These are phyloP conservation scores for Glutinoglossum americanum DNA, from an alignment of 495 filamentous ascomycete genomes.

Conservation along the genomic window DNA sequence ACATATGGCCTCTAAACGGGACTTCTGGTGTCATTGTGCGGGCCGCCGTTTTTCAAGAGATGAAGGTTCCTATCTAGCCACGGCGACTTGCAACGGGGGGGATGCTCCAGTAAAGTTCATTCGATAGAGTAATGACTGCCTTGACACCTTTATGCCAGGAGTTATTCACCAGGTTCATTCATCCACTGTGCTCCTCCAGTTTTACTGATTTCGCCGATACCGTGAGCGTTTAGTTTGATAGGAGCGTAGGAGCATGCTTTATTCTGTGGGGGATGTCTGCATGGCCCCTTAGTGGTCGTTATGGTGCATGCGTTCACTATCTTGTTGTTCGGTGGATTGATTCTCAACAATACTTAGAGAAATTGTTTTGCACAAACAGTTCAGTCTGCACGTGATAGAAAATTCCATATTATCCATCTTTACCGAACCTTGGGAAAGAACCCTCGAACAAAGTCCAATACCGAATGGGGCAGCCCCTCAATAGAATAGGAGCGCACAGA, in stretches of 20 bases:
- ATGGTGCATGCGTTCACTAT: background rate
- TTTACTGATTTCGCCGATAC: background rate
- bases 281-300: background rate
- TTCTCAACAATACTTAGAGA: background rate
- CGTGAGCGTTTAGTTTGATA: background rate
- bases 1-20: slow-evolving; percentile 23
- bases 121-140: background rate
- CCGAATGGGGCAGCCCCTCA: slow-evolving; percentile 5
- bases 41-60: background rate
- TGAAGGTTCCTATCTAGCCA: background rate
- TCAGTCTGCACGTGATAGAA: background rate
- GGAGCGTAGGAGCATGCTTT: background rate
- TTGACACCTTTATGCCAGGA: background rate
- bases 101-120: background rate
- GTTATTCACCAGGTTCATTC: background rate
- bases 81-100: background rate
- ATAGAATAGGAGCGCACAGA: slow-evolving; percentile 31
- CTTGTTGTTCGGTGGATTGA: background rate
- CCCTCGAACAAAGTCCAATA: background rate
- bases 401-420: background rate
- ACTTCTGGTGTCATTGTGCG: too few relatives aligned
- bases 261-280: background rate
- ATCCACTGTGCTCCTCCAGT: background rate
- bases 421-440: too few relatives aligned
- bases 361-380: background rate